Conservation (phyloP, 768 basidiomycete genomes). For the Kwoniella botswanensis region DNA sequence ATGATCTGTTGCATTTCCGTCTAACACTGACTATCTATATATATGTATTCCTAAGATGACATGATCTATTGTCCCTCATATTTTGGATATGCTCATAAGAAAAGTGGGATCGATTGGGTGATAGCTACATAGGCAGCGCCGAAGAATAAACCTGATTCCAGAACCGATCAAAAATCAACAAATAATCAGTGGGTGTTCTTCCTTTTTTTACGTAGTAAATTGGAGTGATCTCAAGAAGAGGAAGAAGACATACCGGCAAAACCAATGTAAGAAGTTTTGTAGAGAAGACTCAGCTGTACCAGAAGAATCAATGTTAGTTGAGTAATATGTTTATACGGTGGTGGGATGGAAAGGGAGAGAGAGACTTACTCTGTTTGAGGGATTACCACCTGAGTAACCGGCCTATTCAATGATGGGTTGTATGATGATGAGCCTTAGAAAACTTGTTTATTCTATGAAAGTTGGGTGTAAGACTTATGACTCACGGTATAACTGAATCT, state of each 20-base stretch:
- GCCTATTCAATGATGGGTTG: neutral
- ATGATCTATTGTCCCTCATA: no score
- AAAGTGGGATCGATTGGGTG: constrained; percentile 5
- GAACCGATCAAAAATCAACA: neutral
- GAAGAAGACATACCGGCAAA: constrained; percentile 22
- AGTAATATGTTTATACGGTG: neutral
- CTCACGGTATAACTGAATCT: constrained; percentile 30
- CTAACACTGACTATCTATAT: no score
- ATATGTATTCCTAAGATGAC: no score
- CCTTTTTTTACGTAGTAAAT: neutral
- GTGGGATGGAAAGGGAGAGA: neutral
- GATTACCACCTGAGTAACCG: constrained; percentile 23
- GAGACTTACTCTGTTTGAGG: constrained; percentile 22
- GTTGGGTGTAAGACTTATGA: neutral
- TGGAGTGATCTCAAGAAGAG: neutral
- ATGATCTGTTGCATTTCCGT: no score
- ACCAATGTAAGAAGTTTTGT: constrained; percentile 23
- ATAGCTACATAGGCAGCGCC: constrained; percentile 12
- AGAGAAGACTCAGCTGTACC: constrained; percentile 9
- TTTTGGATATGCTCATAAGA: neutral
- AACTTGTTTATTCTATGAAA: neutral
- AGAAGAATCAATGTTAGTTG: constrained; percentile 3
- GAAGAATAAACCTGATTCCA: constrained; percentile 22
- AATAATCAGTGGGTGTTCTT: no score
- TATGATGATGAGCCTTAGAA: neutral